These are phyloP conservation scores for Nicotiana rustica DNA, from an alignment of 305 asterid genomes.

Conservation along the genomic window DNA sequence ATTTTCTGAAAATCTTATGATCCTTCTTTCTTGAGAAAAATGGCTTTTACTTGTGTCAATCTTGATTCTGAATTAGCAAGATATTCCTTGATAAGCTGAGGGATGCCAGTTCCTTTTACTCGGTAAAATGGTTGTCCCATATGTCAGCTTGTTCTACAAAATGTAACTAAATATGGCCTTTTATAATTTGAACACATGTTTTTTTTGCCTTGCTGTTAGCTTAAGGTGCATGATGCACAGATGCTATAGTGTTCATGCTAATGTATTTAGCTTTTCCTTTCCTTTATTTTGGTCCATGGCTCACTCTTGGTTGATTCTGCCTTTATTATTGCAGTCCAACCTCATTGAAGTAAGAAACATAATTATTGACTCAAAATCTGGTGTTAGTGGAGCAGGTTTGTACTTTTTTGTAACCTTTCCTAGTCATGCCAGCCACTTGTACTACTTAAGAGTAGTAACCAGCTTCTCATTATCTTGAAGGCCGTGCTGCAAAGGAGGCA, in stretches of 20 bases:
- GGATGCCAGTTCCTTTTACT: background rate
- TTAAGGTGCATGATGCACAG: background rate
- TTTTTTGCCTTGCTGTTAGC: slow-evolving; percentile 3
- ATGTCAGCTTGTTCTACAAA: background rate
- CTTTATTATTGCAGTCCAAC: slow-evolving; percentile 66
- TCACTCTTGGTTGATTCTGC: slow-evolving; percentile 18
- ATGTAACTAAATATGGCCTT: background rate
- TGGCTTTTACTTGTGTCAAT: background rate
- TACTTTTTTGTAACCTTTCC: slow-evolving; percentile 32
- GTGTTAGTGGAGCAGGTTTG: slow-evolving; percentile 99
- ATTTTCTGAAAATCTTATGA: slow-evolving; percentile 19
- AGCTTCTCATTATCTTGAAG: slow-evolving; percentile 49
- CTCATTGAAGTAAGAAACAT: slow-evolving; percentile 76
- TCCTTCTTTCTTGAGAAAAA: slow-evolving; percentile 20
- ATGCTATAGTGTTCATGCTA: background rate
- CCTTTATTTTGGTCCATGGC: slow-evolving; percentile 24
- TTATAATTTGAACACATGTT: background rate
- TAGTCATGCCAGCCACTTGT: slow-evolving; percentile 18
- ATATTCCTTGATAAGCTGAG: background rate
- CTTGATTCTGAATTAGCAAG: slow-evolving; percentile 6
- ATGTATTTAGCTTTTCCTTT: slow-evolving; percentile 10
- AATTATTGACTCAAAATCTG: slow-evolving; percentile 91
- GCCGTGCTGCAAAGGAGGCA: slow-evolving; percentile 97
- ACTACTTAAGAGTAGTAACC: slow-evolving; percentile 28
- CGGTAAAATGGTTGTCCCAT: background rate